Evolutionary conservation across 2,329 filamentous ascomycete genomes (phyloP), one percentile per base, ranked within the genome.

Genomic region (Colletotrichum sp.): DNA sequence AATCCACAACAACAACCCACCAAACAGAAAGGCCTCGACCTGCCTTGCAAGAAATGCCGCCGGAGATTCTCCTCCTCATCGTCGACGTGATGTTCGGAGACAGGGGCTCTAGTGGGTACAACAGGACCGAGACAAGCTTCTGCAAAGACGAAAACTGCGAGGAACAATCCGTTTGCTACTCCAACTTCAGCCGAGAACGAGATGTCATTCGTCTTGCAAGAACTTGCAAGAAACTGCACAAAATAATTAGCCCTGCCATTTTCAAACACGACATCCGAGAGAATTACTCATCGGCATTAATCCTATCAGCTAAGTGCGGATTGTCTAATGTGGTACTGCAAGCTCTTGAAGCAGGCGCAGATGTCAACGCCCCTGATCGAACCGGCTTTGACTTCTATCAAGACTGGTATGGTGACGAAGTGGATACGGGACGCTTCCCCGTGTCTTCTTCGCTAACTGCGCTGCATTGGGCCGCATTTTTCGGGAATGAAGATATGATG

Each of bases 91-190:
- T 44, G 1, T 44, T 44, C 39, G 39, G 39, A 44, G 39, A 44
- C 39, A 44, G 1, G 39, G 39, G 39, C 1, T 2, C 39, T 18
- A 44, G 39, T n/a, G 39, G 39, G 1, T 44, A 44, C 3, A 44
- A 44, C 1, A 1, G 0, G 16, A 44, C 39, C 5, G 39, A 44
- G 39, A 44, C 0, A 44, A 44, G 39, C 39, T 44, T 18, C 39
- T 44, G 39, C 39, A 3, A 0, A 3, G 0, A 44, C 16, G 8
- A n/a, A 44, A 44, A 44, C 39, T 44, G 39, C 16, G 0, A 0
- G 1, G 0, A 10, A 44, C 39, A 44, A 44, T 44, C 39, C 39
- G 39, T 44, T 44, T 44, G 39, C 8, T 44, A 44, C 39, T 10
- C 39, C 39, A 44, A n/a, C 16, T 44, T 44, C 1, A 2, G 39